phyloP scores from a whole-genome alignment of 768 basidiomycete species.

The Boletus insuetus region DNA sequence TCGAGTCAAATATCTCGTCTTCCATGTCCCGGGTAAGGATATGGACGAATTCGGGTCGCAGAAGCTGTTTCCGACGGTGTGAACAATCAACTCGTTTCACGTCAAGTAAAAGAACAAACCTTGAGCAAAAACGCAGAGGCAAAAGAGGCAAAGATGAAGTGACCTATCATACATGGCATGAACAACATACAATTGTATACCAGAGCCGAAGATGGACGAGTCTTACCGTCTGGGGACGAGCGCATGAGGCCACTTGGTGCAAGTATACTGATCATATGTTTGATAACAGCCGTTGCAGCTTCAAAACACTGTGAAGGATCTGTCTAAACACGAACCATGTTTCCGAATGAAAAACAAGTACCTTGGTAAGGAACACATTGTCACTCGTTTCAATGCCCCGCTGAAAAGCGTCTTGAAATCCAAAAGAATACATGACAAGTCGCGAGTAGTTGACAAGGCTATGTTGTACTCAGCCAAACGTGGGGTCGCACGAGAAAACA shows the following conservation, averaged over 20 bases:
- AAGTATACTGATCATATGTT: slow-evolving; percentile 60
- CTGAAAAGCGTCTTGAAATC: slow-evolving; percentile 79
- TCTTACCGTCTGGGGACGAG: slow-evolving; percentile 71
- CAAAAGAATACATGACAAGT: slow-evolving; percentile 84
- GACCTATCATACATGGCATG: slow-evolving; percentile 38
- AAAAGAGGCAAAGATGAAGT: slow-evolving; percentile 78
- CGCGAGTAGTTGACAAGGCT: slow-evolving; percentile 77
- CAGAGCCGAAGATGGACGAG: neutral
- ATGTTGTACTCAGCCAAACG: slow-evolving; percentile 5
- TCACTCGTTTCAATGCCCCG: slow-evolving; percentile 63
- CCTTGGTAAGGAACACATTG: slow-evolving; percentile 66
- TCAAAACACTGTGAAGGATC: slow-evolving; percentile 50
- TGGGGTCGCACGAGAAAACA: neutral
- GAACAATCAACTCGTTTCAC: neutral
- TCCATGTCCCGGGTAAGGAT: slow-evolving; percentile 59
- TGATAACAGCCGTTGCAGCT: slow-evolving; percentile 65
- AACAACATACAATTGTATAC: neutral
- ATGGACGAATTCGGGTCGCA: slow-evolving; percentile 70
- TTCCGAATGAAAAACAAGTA: slow-evolving; percentile 17
- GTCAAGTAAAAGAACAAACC: slow-evolving; percentile 35
- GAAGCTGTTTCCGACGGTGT: slow-evolving; percentile 41
- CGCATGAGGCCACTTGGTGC: slow-evolving; percentile 75
- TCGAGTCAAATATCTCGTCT: slow-evolving; percentile 67
- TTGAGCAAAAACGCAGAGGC: slow-evolving; percentile 83
- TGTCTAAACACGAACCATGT: neutral